Percentiles rank a stretch among this genome's conserved stretches.
These are phyloP conservation scores for Pichia thaimueangensis DNA, from an alignment of 805 yeast species.

Conservation along the genomic window DNA sequence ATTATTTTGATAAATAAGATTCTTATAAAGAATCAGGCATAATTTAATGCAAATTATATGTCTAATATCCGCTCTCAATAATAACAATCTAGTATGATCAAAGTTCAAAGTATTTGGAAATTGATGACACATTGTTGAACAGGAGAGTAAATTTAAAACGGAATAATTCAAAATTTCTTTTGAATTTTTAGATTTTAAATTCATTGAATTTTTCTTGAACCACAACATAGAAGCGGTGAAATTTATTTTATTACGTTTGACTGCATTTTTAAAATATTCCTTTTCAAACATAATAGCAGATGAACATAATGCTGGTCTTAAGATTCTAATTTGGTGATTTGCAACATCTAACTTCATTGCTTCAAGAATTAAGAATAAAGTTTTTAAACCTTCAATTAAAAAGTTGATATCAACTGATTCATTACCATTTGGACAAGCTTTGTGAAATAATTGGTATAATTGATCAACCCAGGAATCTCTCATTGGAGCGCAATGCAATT, in stretches of 20 bases:
- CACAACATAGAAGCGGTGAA: conserved; percentile 58
- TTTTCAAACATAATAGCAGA: conserved; percentile 86
- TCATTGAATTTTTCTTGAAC: conserved; percentile 40
- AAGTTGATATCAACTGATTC: conserved; percentile 27
- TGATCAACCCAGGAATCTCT: conserved; percentile 84
- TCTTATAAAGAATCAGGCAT: conserved; percentile 67
- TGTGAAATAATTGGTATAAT: conserved; percentile 57
- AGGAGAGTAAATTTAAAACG: conserved; percentile 60
- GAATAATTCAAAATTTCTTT: conserved; percentile 39
- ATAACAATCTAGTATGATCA: conserved; percentile 73
- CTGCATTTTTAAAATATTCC: conserved; percentile 61
- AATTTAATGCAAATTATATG: conserved; percentile 76
- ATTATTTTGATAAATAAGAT: conserved; percentile 40
- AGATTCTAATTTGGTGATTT: conserved; percentile 82
- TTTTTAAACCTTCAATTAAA: conserved; percentile 69
- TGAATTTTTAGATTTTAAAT: conserved; percentile 14
- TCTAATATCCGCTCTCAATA: conserved; percentile 78
- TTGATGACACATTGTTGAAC: conserved; percentile 73
- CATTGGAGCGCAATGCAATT: conserved; percentile 94
- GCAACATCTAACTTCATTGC: conserved; percentile 95
- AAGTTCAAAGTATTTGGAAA: conserved; percentile 81
- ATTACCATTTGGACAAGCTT: conserved; percentile 29
- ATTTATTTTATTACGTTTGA: conserved; percentile 50
- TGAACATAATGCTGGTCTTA: conserved; percentile 77
- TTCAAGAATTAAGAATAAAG: conserved; percentile 76